Conservation (phyloP, 1,284 basidiomycete species). For the Austropuccinia psidii region DNA sequence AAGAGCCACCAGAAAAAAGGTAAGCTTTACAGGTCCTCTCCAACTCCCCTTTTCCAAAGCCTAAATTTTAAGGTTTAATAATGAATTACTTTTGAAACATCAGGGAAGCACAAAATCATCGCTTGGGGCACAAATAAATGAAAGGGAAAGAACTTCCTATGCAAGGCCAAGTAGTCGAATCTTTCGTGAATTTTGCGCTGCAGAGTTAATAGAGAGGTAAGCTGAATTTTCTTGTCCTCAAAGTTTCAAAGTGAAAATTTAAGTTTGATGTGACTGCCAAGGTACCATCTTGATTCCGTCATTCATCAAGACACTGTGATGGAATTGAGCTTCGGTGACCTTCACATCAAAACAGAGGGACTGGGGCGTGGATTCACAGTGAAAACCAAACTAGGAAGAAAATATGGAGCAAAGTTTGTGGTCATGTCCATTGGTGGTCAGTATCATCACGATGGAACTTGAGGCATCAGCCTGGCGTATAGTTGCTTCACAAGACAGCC, state of each 20-base stretch:
- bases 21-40: not conserved
- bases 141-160: conserved; percentile 32
- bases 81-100: not conserved
- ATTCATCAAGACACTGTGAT: conserved; percentile 18
- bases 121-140: conserved; percentile 29
- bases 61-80: not conserved
- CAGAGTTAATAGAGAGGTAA: conserved; percentile 24
- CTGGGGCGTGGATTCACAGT: conserved; percentile 15
- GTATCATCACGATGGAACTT: too few relatives aligned
- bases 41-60: not conserved
- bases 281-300: conserved; percentile 16
- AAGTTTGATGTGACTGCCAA: not conserved
- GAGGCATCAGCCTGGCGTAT: too few relatives aligned
- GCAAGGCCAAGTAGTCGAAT: conserved; percentile 16
- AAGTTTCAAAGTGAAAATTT: not conserved
- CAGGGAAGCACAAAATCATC: conserved; percentile 12
- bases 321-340: not conserved
- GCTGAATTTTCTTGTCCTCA: not conserved
- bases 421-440: conserved; percentile 35
- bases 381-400: conserved; percentile 15
- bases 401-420: conserved; percentile 30
- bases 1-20: conserved; percentile 18
- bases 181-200: conserved; percentile 26
- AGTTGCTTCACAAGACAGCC: too few relatives aligned
- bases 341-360: conserved; percentile 28